These are phyloP conservation scores for Ustulina deusta DNA, from an alignment of 2,329 filamentous ascomycete species.

Conservation along the genomic window DNA sequence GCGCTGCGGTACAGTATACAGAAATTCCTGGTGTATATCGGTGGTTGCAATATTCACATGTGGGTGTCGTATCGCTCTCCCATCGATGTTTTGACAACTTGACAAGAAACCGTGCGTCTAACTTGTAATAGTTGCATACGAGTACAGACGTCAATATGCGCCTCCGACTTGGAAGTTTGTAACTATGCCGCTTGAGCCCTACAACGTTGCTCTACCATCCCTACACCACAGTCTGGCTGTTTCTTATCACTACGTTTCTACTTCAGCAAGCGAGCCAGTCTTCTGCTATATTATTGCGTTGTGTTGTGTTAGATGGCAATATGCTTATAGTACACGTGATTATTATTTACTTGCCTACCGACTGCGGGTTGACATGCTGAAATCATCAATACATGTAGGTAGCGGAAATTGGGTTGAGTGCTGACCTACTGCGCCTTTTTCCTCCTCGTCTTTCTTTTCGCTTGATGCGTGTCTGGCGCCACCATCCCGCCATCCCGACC, in stretches of 20 bases:
- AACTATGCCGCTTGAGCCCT: slow-evolving; percentile 26
- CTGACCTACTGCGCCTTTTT: slow-evolving; percentile 18
- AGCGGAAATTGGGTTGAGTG: slow-evolving; percentile 26
- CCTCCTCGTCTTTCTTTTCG: slow-evolving; percentile 30
- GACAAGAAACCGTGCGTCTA: slow-evolving; percentile 36
- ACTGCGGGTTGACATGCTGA: slow-evolving; percentile 6
- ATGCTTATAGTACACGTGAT: background rate
- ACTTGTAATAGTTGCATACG: slow-evolving; percentile 25
- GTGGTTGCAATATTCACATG: slow-evolving; percentile 4
- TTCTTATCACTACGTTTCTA: slow-evolving; percentile 11
- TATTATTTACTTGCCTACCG: background rate
- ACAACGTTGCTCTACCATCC: slow-evolving; percentile 15
- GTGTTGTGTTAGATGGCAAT: background rate
- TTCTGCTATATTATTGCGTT: slow-evolving; percentile 1
- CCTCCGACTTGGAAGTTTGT: slow-evolving; percentile 15
- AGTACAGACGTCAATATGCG: slow-evolving; percentile 40
- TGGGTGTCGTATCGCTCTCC: background rate
- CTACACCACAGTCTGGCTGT: background rate
- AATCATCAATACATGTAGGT: slow-evolving; percentile 28
- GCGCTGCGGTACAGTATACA: slow-evolving; percentile 9
- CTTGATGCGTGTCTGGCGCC: slow-evolving; percentile 43
- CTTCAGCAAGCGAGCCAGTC: slow-evolving; percentile 29
- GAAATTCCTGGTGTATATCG: background rate
- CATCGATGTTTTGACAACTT: slow-evolving; percentile 19
- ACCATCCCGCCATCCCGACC: slow-evolving; percentile 46